A percentile compares a stretch with the other conserved stretches of the same genome.
Evolutionary conservation across 495 filamentous ascomycete species (phyloP).

Genomic region (Trichocladium antarcticum): DNA sequence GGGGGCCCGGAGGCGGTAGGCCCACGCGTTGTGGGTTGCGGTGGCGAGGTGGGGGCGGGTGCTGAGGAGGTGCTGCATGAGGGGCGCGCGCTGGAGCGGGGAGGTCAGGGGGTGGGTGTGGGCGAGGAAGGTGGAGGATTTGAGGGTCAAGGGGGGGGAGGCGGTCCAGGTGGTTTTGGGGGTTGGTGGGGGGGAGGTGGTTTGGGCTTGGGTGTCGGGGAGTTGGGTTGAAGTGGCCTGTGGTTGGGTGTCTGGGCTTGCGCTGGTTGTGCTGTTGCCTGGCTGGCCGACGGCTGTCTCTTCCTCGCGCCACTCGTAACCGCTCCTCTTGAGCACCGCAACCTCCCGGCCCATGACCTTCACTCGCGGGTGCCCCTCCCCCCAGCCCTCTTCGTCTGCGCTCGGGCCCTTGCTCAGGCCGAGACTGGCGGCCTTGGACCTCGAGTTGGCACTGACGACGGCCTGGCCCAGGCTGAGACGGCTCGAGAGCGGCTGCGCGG

Average conservation of each 20-base stretch:
- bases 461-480: conserved; percentile 68
- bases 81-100: conserved; percentile 25
- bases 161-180: conserved; percentile 25
- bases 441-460: conserved; percentile 65
- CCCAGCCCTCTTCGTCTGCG: conserved; percentile 62
- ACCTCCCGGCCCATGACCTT: conserved; percentile 62
- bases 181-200: conserved; percentile 4
- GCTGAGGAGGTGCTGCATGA: conserved; percentile 32
- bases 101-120: conserved; percentile 33
- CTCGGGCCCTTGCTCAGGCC: conserved; percentile 56
- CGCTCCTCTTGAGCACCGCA: conserved; percentile 61
- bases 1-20: conserved; percentile 29
- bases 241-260: conserved; percentile 6
- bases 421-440: conserved; percentile 60
- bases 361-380: conserved; percentile 60
- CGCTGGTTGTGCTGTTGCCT: conserved; percentile 10
- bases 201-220: background rate
- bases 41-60: conserved; percentile 31
- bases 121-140: conserved; percentile 42
- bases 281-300: conserved; percentile 24
- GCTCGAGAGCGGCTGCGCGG: conserved; percentile 71
- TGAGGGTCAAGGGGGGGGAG: conserved; percentile 34
- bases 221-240: conserved; percentile 1
- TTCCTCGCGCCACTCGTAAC: conserved; percentile 54
- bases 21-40: conserved; percentile 46